Conservation (phyloP, 257 asterid genomes). For the Plantago elongata region DNA sequence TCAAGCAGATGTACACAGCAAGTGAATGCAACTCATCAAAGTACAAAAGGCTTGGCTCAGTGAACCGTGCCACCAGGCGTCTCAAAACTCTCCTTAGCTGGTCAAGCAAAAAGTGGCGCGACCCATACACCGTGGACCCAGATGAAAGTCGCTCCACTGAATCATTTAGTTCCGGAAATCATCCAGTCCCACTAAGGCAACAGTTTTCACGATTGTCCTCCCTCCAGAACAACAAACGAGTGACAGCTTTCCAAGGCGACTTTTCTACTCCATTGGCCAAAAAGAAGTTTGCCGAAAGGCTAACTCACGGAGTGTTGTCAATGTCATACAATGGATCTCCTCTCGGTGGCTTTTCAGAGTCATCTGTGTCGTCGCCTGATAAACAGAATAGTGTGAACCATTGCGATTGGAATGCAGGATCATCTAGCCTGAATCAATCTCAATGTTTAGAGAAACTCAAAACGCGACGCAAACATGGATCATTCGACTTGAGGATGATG, state of each 20-base stretch:
- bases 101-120: constrained; percentile 32
- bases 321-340: constrained; percentile 42
- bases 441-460: constrained; percentile 19
- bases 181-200: constrained; percentile 57
- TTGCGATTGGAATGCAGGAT: constrained; percentile 8
- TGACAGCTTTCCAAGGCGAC: constrained; percentile 24
- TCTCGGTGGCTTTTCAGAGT: constrained; percentile 50
- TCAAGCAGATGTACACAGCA: constrained; percentile 26
- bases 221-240: constrained; percentile 47
- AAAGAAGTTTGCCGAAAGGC: constrained; percentile 51
- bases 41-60: constrained; percentile 33
- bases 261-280: constrained; percentile 58
- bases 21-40: constrained; percentile 24
- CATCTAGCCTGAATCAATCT: constrained; percentile 1
- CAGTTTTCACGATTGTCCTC: constrained; percentile 46
- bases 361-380: constrained; percentile 49
- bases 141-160: constrained; percentile 38
- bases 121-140: constrained; percentile 12
- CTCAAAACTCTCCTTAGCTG: constrained; percentile 49
- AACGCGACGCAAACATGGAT: constrained; percentile 38
- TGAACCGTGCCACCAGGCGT: constrained; percentile 37
- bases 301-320: constrained; percentile 54
- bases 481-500: constrained; percentile 56
- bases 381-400: constrained; percentile 22
- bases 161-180: constrained; percentile 33